Percentiles rank a stretch among this genome's conserved stretches.
Evolutionary conservation across 108 stramenopile species (phyloP).

Genomic region (Cylindrotheca fusiformis): DNA sequence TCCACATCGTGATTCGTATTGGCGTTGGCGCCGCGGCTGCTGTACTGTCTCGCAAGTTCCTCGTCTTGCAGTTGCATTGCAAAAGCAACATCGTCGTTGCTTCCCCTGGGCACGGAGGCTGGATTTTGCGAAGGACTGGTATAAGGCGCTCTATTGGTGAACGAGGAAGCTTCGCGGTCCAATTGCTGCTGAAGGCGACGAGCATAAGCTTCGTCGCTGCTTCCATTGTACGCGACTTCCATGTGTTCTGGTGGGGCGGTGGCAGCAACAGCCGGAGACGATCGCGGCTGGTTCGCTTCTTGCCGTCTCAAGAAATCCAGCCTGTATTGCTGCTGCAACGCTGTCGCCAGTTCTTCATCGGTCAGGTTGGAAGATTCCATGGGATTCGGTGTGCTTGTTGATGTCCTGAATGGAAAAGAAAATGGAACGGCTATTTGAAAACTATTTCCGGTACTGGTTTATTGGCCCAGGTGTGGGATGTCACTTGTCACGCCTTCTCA

Average conservation of each 20-base stretch:
- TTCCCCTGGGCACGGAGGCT: background rate
- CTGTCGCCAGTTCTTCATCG: background rate
- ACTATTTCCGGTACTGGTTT: too few species aligned
- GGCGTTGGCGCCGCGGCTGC: background rate
- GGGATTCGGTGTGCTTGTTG: too few species aligned
- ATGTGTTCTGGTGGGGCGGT: background rate
- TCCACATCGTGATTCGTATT: background rate
- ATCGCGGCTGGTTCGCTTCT: background rate
- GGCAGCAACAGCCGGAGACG: background rate
- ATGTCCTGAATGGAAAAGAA: too few species aligned
- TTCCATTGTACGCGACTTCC: background rate
- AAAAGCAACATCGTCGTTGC: slow-evolving; percentile 4
- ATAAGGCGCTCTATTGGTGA: too few species aligned
- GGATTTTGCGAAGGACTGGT: background rate
- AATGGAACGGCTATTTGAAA: too few species aligned
- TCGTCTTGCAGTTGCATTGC: slow-evolving; percentile 13
- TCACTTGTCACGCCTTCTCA: too few species aligned
- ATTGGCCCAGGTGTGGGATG: too few species aligned
- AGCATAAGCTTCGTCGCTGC: slow-evolving; percentile 14
- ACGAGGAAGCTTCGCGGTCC: background rate
- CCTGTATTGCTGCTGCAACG: background rate
- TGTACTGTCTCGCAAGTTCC: slow-evolving; percentile 16
- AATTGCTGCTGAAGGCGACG: slow-evolving; percentile 10
- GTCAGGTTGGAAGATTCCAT: too few species aligned
- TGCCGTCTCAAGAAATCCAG: background rate